Conservation (phyloP, 768 basidiomycete species). For the Leccinum subgranulosum region DNA sequence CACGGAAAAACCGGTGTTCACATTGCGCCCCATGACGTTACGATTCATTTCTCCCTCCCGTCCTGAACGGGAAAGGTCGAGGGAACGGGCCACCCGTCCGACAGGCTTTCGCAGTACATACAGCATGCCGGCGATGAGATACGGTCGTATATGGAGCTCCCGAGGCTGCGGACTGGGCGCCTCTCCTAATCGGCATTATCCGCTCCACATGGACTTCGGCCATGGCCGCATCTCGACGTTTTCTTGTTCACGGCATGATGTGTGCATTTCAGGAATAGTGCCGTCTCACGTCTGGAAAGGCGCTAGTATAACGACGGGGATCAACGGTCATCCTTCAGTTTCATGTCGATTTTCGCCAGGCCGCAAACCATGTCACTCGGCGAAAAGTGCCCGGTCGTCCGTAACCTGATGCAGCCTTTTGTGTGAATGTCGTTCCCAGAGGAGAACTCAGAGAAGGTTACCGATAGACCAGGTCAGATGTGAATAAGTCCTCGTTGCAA, state of each 20-base stretch:
- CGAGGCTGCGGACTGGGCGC: slow-evolving; percentile 39
- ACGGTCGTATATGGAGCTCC: slow-evolving; percentile 57
- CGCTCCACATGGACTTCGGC: too few species aligned
- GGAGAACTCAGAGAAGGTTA: slow-evolving; percentile 3
- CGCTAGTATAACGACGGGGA: not conserved
- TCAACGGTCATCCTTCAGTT: slow-evolving; percentile 1
- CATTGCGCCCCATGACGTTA: not conserved
- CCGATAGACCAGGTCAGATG: slow-evolving; percentile 4
- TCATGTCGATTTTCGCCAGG: slow-evolving; percentile 1
- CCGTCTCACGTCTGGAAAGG: not conserved
- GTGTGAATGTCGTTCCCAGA: not conserved
- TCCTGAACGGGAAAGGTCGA: slow-evolving; percentile 38
- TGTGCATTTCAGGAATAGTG: not conserved
- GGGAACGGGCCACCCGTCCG: slow-evolving; percentile 48
- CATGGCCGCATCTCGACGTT: slow-evolving; percentile 20
- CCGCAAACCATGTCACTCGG: not conserved
- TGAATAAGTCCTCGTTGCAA: not conserved
- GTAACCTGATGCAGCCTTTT: not conserved
- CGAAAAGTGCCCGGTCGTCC: slow-evolving; percentile 2
- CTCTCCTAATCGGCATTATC: not conserved
- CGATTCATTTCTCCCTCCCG: not conserved
- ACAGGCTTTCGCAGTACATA: slow-evolving; percentile 32
- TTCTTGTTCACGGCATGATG: slow-evolving; percentile 23
- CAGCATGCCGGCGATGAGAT: slow-evolving; percentile 52
- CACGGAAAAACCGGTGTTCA: slow-evolving; percentile 40